Conservation (phyloP, 352 stramenopile species). For the Pythium scleroteichum region DNA sequence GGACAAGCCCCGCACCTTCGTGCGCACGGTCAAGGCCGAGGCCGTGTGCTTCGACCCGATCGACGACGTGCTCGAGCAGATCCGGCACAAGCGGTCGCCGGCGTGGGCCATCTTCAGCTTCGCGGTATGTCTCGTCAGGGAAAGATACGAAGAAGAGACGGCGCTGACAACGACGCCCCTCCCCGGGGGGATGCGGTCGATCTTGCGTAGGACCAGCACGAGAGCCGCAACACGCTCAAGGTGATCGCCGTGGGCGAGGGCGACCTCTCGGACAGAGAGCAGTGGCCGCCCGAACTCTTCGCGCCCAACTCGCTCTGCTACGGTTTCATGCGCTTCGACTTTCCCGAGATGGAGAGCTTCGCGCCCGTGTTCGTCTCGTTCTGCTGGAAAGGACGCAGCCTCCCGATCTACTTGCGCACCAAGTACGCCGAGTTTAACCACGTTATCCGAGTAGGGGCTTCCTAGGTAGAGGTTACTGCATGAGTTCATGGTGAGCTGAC, state of each 20-base stretch:
- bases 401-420: conserved; percentile 82
- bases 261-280: conserved; percentile 64
- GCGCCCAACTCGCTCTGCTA: conserved; percentile 81
- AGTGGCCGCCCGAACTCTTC: conserved; percentile 81
- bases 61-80: conserved; percentile 65
- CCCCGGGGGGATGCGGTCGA: too few species aligned
- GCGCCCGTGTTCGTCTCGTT: conserved; percentile 80
- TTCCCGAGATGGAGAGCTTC: conserved; percentile 59
- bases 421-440: conserved; percentile 91
- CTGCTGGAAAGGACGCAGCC: conserved; percentile 87
- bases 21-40: conserved; percentile 80
- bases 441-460: conserved; percentile 45
- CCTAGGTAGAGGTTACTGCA: background rate
- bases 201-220: conserved; percentile 55
- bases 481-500: too few species aligned
- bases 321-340: conserved; percentile 60
- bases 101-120: conserved; percentile 79
- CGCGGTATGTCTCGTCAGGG: conserved; percentile 41
- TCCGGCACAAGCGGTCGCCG: conserved; percentile 64
- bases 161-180: too few species aligned
- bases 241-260: conserved; percentile 65
- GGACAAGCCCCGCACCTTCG: conserved; percentile 70
- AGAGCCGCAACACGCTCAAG: conserved; percentile 83
- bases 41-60: conserved; percentile 79
- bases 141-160: too few species aligned